phyloP scores from a whole-genome alignment of 257 asterid genomes.

The Primulina huaijiensis region DNA sequence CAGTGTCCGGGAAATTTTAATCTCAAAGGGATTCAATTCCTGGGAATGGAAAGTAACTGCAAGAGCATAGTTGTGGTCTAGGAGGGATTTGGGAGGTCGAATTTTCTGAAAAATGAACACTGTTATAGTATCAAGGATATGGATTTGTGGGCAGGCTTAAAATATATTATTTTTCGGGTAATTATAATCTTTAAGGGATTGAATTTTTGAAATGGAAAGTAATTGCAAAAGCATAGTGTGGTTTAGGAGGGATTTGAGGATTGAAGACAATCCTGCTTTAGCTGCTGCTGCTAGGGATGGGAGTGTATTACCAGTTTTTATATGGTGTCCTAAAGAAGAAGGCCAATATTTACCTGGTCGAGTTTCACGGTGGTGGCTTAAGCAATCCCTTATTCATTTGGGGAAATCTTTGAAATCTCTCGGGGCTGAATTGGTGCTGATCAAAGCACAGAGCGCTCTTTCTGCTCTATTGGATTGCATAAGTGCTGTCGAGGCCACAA shows the following conservation, averaged over 20 bases:
- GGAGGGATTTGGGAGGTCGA: not conserved
- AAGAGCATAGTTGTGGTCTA: not conserved
- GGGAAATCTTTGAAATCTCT: constrained; percentile 72
- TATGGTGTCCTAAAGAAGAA: constrained; percentile 94
- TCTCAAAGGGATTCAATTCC: not conserved
- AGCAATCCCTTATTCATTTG: constrained; percentile 74
- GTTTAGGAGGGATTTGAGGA: constrained; percentile 96
- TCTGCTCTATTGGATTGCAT: constrained; percentile 67
- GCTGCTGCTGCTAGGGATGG: constrained; percentile 83
- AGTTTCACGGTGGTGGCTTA: constrained; percentile 97
- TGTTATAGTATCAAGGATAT: not conserved
- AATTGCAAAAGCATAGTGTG: constrained; percentile 64
- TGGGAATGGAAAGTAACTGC: not conserved
- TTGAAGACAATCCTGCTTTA: constrained; percentile 92
- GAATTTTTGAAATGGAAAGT: constrained; percentile 46
- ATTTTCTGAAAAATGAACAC: not conserved
- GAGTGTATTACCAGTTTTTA: constrained; percentile 64
- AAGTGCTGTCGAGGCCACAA: constrained; percentile 66
- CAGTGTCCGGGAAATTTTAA: not conserved
- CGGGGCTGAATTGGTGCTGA: constrained; percentile 69
- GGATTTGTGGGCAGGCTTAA: not conserved
- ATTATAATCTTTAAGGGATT: not conserved
- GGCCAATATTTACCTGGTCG: constrained; percentile 84
- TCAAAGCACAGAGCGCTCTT: constrained; percentile 67
- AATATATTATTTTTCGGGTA: not conserved